Base-by-base conservation (phyloP, 768 basidiomycete genomes). In the Serendipita sp. region DNA sequence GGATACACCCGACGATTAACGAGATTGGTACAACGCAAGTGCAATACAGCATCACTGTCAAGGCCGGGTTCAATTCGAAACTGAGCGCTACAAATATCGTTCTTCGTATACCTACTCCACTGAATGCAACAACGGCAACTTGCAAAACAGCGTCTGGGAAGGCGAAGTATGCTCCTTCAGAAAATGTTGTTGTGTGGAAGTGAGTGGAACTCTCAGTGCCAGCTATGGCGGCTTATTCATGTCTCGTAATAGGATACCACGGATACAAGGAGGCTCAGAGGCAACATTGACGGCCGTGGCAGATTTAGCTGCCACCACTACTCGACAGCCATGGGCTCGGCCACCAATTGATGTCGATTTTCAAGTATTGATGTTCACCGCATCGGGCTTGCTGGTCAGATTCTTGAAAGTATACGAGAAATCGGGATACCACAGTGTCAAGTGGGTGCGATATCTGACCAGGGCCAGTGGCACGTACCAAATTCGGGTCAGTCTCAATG, bases 371-470 rank as follows among this genome's bases (percentile, higher is more conserved):
- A 99, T 99, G 96, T 91, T 98, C 74, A 98, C 96, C 0, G 81
- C 96, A 11, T 97, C 95, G 11, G 96, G 96, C 1, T 72, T 99
- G 69, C 87, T 95, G 60, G 96, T 99, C 44, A 82, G 95, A 61
- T 99, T 97, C 80, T 75, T 99, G 70, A 98, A 97, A 72, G 95
- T 99, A 17, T 98, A 97, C 67, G 96, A 98, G 77, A 96, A 91
- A 79, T 82, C 81, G 71, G 90, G 84, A 66, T 98, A 98, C 70
- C 84, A 92, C 66, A 93, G 90, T 67, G 83, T 96, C 64, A 95
- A 95, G 72, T 95, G 93, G 93, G 93, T 95, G 42, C 77, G 93
- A 61, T 96, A 95, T 70, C 80, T 96, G 63, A 92, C 92, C 24
- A 95, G 94, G 74, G 90, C 92, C 3, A 93, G 85, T 69, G 93